Evolutionary conservation across 1,284 basidiomycete genomes (phyloP).

Genomic region (Irpex rosettiformis): DNA sequence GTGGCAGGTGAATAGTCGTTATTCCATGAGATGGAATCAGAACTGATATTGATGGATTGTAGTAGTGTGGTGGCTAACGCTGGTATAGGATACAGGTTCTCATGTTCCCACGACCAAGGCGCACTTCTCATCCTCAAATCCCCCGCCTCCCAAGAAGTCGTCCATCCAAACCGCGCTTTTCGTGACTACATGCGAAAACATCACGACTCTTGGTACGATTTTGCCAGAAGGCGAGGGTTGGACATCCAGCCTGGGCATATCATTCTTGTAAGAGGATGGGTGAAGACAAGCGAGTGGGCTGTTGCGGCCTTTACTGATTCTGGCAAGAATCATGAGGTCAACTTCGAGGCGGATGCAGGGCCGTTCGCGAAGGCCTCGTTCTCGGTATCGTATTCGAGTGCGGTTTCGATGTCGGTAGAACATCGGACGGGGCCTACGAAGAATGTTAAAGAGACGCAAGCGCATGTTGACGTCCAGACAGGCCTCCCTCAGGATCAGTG

Average conservation of each 20-base stretch:
- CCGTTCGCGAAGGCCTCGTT: constrained; percentile 4
- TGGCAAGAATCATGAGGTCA: not conserved
- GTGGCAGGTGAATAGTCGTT: not conserved
- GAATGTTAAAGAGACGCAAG: not conserved
- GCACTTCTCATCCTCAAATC: constrained; percentile 7
- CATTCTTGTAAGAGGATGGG: constrained; percentile 8
- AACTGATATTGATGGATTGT: not conserved
- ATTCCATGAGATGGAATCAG: not conserved
- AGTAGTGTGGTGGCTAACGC: not conserved
- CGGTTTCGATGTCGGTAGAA: constrained; percentile 1
- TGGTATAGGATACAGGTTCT: not conserved
- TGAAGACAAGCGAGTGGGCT: constrained; percentile 8
- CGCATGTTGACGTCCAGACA: not conserved
- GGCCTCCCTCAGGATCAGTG: constrained; percentile 5
- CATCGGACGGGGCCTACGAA: constrained; percentile 3
- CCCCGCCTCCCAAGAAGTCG: not conserved
- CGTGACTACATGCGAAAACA: constrained; percentile 6
- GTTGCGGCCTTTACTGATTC: constrained; percentile 5
- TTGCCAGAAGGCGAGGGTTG: not conserved
- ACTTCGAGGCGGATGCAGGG: not conserved
- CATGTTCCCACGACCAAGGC: constrained; percentile 6
- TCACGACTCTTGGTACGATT: constrained; percentile 6
- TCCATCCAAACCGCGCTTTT: constrained; percentile 3
- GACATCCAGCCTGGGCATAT: constrained; percentile 1
- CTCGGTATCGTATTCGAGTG: not conserved